phyloP scores from a whole-genome alignment of 2,329 filamentous ascomycete genomes.

The Exophiala xenobiotica region DNA sequence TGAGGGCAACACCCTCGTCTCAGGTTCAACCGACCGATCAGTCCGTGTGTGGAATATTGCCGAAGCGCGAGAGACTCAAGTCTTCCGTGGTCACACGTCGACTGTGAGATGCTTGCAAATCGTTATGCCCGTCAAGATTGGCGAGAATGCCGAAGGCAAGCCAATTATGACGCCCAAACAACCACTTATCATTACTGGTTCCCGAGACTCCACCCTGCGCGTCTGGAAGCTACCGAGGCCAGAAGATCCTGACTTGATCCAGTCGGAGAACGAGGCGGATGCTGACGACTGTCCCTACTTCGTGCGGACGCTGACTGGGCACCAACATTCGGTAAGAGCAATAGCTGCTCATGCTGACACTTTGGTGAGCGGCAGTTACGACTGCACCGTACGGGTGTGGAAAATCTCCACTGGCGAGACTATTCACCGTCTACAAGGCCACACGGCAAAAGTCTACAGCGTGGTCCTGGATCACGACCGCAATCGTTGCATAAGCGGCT shows the following conservation, averaged over 20 bases:
- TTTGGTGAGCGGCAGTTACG: conserved; percentile 95
- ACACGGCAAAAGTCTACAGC: conserved; percentile 92
- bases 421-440: conserved; percentile 78
- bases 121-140: conserved; percentile 78
- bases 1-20: conserved; percentile 90
- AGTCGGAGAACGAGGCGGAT: conserved; percentile 70
- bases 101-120: conserved; percentile 96
- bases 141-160: conserved; percentile 67
- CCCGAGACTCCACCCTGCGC: conserved; percentile 86
- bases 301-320: conserved; percentile 79
- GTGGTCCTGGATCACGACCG: conserved; percentile 90
- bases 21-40: conserved; percentile 91
- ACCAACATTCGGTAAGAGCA: conserved; percentile 89
- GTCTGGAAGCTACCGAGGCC: conserved; percentile 91
- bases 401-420: conserved; percentile 93
- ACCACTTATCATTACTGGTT: conserved; percentile 95
- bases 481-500: conserved; percentile 94
- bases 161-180: conserved; percentile 88
- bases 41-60: conserved; percentile 99
- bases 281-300: conserved; percentile 90
- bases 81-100: conserved; percentile 96
- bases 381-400: conserved; percentile 93
- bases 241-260: conserved; percentile 73
- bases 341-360: conserved; percentile 95
- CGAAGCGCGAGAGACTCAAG: conserved; percentile 84